Conservation (phyloP, 345 rosid genomes). For the Acer yangbiense region DNA sequence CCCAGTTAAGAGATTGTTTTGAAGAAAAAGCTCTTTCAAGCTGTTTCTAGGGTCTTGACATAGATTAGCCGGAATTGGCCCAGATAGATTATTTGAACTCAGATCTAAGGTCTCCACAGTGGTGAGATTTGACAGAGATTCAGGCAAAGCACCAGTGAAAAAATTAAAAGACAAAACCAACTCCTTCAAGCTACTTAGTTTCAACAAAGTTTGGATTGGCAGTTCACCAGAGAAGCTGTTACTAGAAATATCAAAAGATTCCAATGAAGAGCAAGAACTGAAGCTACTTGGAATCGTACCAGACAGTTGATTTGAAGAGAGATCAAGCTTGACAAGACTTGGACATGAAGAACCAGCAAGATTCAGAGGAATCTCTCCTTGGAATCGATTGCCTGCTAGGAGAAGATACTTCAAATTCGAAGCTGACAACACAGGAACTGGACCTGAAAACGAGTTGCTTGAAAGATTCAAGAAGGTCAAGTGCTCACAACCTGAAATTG, state of each 20-base stretch:
- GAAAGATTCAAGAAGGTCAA: slow-evolving; percentile 70
- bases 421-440: slow-evolving; percentile 61
- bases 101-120: slow-evolving; percentile 68
- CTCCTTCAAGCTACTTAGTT: slow-evolving; percentile 59
- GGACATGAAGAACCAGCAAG: slow-evolving; percentile 67
- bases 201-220: slow-evolving; percentile 58
- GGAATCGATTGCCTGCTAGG: slow-evolving; percentile 53
- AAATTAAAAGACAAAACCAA: slow-evolving; percentile 60
- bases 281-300: slow-evolving; percentile 70
- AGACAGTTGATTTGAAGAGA: slow-evolving; percentile 67
- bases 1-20: slow-evolving; percentile 69
- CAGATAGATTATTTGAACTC: slow-evolving; percentile 72
- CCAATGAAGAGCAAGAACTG: slow-evolving; percentile 60
- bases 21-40: slow-evolving; percentile 68
- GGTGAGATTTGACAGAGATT: slow-evolving; percentile 56
- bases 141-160: slow-evolving; percentile 64
- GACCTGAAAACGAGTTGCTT: slow-evolving; percentile 63
- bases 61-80: slow-evolving; percentile 55
- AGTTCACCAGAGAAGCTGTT: slow-evolving; percentile 77
- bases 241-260: slow-evolving; percentile 53
- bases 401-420: slow-evolving; percentile 52
- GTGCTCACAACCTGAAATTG: slow-evolving; percentile 54
- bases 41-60: slow-evolving; percentile 54
- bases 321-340: slow-evolving; percentile 70
- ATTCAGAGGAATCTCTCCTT: slow-evolving; percentile 68